Conservation (phyloP, 768 basidiomycete species). For the Leccinum subtestaceum region DNA sequence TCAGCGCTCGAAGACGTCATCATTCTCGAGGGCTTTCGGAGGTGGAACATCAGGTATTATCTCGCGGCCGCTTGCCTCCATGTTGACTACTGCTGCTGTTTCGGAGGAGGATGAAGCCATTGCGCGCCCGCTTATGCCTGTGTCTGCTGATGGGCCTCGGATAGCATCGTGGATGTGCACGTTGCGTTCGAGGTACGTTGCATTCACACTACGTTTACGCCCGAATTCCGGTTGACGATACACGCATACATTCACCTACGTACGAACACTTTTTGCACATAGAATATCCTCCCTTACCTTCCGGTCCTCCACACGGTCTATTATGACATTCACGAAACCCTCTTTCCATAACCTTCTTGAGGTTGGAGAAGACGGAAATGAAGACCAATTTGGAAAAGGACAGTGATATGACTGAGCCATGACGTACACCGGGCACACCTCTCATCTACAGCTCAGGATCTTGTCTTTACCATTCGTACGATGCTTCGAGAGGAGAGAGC, state of each 20-base stretch:
- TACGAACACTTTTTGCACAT: not conserved
- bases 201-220: not conserved
- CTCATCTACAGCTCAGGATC: no score
- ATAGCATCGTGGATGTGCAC: slow-evolving; percentile 36
- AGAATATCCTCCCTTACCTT: slow-evolving; percentile 68
- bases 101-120: not conserved
- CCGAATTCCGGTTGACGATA: not conserved
- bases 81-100: not conserved
- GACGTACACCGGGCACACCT: no score
- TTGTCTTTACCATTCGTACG: not conserved
- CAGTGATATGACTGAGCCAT: not conserved
- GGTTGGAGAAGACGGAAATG: not conserved
- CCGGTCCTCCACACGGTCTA: slow-evolving; percentile 59
- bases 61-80: slow-evolving; percentile 34
- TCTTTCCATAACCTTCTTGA: slow-evolving; percentile 23
- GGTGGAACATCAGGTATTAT: slow-evolving; percentile 71
- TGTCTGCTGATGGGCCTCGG: not conserved
- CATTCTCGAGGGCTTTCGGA: slow-evolving; percentile 68
- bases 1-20: slow-evolving; percentile 55
- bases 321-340: slow-evolving; percentile 50
- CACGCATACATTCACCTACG: not conserved
- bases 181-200: slow-evolving; percentile 58
- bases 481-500: no score
- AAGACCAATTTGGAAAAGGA: not conserved
- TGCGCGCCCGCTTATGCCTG: not conserved